These are phyloP conservation scores for Datura wrightii DNA, from an alignment of 257 asterid genomes.

Conservation along the genomic window DNA sequence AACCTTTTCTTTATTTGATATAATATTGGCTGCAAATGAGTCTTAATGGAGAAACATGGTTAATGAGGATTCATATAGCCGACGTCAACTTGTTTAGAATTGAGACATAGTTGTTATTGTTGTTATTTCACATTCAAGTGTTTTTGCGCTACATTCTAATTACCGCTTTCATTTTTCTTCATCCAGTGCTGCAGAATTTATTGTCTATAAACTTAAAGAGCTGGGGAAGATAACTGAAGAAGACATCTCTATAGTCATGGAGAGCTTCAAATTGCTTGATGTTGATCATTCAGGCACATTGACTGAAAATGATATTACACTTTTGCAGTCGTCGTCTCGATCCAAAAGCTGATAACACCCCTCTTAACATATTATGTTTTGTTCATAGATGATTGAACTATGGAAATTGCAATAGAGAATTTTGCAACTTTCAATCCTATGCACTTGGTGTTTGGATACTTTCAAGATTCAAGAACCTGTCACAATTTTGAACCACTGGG, in stretches of 20 bases:
- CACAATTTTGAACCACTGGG: background rate
- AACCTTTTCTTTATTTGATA: background rate
- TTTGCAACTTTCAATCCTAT: background rate
- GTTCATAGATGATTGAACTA: background rate
- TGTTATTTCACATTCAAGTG: background rate
- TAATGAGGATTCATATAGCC: background rate
- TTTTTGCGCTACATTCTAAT: background rate
- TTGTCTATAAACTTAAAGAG: slow-evolving; percentile 77
- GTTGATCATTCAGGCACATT: slow-evolving; percentile 76
- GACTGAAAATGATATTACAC: slow-evolving; percentile 57
- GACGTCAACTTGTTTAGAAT: background rate
- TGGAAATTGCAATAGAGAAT: background rate
- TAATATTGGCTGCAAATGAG: background rate
- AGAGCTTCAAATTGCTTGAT: slow-evolving; percentile 61
- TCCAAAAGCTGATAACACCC: background rate
- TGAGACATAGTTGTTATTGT: background rate
- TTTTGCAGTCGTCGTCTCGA: slow-evolving; percentile 27
- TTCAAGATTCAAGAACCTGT: background rate
- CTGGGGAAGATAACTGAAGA: slow-evolving; percentile 76
- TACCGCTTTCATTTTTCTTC: background rate
- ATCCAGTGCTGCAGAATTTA: slow-evolving; percentile 69
- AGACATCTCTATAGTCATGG: slow-evolving; percentile 69
- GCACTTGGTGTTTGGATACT: background rate
- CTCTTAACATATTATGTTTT: background rate
- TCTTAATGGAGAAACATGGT: background rate